These are phyloP conservation scores for Purpureocillium lavendulum DNA, from an alignment of 2,329 filamentous ascomycete species.

Conservation along the genomic window DNA sequence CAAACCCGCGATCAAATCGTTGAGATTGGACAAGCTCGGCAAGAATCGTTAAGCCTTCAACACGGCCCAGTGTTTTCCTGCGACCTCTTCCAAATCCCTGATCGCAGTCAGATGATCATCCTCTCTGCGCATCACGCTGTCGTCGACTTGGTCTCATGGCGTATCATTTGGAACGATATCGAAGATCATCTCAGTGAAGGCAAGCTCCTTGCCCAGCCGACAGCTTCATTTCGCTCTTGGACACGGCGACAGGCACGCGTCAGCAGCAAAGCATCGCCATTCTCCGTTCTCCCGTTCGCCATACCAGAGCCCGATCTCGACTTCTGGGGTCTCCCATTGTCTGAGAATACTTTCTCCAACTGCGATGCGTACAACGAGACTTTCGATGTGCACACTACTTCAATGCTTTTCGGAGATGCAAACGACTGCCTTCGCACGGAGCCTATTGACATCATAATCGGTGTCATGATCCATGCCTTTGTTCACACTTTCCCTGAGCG, in stretches of 20 bases:
- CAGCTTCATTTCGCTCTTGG: constrained; percentile 27
- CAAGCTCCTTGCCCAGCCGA: constrained; percentile 8
- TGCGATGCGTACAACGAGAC: constrained; percentile 6
- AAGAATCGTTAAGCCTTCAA: constrained; percentile 6
- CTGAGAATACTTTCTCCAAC: constrained; percentile 5
- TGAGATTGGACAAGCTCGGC: not conserved
- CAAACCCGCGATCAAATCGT: not conserved
- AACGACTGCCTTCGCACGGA: constrained; percentile 23
- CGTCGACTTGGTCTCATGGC: constrained; percentile 41
- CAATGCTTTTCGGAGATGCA: constrained; percentile 12
- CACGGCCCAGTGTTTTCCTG: constrained; percentile 12
- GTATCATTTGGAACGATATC: constrained; percentile 18
- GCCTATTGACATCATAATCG: constrained; percentile 29
- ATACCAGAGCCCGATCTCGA: constrained; percentile 8
- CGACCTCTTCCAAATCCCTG: constrained; percentile 9
- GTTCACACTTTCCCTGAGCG: constrained; percentile 22
- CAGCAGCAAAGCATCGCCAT: constrained; percentile 2
- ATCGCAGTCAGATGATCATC: constrained; percentile 5
- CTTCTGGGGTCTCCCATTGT: constrained; percentile 9
- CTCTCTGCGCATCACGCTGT: constrained; percentile 11
- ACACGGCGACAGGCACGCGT: not conserved
- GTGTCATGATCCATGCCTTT: constrained; percentile 25
- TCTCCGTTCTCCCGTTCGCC: constrained; percentile 4
- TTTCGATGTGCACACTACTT: not conserved
- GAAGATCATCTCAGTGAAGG: constrained; percentile 5